Percentiles rank a stretch among this genome's conserved stretches.
These are phyloP conservation scores for Halophytophthora batemanensis DNA, from an alignment of 352 stramenopile genomes.

Conservation along the genomic window DNA sequence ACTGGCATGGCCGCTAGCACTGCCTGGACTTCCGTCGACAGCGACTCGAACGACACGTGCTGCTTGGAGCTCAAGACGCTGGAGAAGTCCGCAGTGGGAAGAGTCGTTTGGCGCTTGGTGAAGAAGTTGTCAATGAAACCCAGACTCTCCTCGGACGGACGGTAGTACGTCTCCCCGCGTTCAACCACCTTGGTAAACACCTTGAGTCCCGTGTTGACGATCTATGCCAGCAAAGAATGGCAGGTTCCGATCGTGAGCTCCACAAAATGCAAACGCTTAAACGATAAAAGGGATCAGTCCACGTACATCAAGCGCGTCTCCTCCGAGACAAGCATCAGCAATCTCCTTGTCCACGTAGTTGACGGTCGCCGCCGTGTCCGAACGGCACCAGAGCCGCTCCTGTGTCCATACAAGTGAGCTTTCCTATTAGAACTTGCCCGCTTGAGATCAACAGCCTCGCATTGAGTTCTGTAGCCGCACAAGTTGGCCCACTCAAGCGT, in stretches of 20 bases:
- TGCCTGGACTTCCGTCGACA: conserved; percentile 38
- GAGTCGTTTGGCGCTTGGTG: conserved; percentile 64
- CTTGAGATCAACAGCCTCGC: not conserved
- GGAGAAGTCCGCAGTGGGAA: conserved; percentile 43
- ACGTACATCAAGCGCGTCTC: conserved; percentile 63
- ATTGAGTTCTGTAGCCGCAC: not conserved
- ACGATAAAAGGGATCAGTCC: not conserved
- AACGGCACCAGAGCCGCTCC: conserved; percentile 70
- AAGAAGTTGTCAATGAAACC: conserved; percentile 86
- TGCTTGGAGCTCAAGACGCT: conserved; percentile 46
- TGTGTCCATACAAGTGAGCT: conserved; percentile 9
- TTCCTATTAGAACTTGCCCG: not conserved
- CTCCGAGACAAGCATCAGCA: conserved; percentile 51
- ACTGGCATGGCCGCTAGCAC: conserved; percentile 30
- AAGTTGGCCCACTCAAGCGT: not conserved
- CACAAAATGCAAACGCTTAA: not conserved
- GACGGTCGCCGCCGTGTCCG: conserved; percentile 66
- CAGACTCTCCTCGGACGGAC: conserved; percentile 84
- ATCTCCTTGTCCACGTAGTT: conserved; percentile 82
- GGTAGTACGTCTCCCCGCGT: conserved; percentile 71
- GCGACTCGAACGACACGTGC: conserved; percentile 48
- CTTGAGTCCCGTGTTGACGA: conserved; percentile 92
- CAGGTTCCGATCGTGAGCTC: not conserved
- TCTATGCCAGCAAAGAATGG: conserved; percentile 32
- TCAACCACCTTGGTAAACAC: conserved; percentile 84